Percentiles rank a stretch among this genome's conserved stretches.
phyloP scores from a whole-genome alignment of 2,329 filamentous ascomycete species.

The Neonectria coccinea region DNA sequence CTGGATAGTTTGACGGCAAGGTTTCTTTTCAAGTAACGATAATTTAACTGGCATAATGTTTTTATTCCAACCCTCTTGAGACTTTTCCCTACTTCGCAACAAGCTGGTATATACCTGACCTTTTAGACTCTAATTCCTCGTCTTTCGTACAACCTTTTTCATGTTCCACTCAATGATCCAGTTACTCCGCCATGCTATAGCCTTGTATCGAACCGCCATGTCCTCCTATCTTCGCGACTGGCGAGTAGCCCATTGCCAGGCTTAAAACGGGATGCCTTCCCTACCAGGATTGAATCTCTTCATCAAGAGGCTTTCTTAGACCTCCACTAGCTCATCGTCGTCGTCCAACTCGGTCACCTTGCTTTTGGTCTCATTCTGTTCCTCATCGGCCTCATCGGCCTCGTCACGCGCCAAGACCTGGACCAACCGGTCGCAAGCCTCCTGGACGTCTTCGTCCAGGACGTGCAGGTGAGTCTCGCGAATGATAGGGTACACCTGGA shows the following conservation, averaged over 20 bases:
- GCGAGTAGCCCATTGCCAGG: background rate
- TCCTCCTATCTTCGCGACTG: background rate
- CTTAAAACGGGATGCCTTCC: background rate
- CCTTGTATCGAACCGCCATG: background rate
- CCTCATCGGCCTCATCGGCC: constrained; percentile 59
- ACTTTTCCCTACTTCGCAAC: constrained; percentile 1
- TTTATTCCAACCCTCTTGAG: constrained; percentile 6
- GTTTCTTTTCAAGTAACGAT: constrained; percentile 6
- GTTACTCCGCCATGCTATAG: background rate
- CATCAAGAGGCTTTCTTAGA: constrained; percentile 50
- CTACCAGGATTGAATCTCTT: background rate
- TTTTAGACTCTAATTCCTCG: constrained; percentile 5
- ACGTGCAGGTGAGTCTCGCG: constrained; percentile 85
- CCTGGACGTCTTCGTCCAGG: constrained; percentile 81
- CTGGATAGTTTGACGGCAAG: constrained; percentile 5
- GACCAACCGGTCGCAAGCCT: constrained; percentile 89
- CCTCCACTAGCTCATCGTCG: constrained; percentile 67
- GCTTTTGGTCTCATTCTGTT: constrained; percentile 43
- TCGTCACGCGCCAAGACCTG: constrained; percentile 90
- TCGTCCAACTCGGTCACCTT: constrained; percentile 63
- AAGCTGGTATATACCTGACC: constrained; percentile 9
- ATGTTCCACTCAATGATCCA: background rate
- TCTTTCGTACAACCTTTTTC: background rate
- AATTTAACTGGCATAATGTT: constrained; percentile 25
- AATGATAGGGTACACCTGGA: constrained; percentile 90